Percentiles rank a stretch among this genome's conserved stretches.
phyloP scores from a whole-genome alignment of 371 early-diverging fungal genomes.

The Nematocida displodere region DNA sequence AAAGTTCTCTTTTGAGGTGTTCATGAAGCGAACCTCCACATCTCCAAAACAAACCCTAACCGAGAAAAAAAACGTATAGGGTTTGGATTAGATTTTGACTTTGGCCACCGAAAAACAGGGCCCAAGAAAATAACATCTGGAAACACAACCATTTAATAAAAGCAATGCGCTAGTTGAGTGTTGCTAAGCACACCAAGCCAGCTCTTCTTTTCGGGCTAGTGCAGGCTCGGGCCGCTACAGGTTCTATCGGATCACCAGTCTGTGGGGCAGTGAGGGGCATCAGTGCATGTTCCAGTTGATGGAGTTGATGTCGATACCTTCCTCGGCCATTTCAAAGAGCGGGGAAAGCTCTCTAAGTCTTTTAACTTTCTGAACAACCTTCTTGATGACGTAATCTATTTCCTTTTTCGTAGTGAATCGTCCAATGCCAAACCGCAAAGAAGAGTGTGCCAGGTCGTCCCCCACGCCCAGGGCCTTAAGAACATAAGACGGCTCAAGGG shows the following conservation, averaged over 20 bases:
- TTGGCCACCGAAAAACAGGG: too few relatives aligned
- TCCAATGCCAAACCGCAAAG: slow-evolving; percentile 94
- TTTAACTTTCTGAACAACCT: slow-evolving; percentile 79
- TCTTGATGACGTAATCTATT: slow-evolving; percentile 78
- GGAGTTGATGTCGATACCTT: slow-evolving; percentile 67
- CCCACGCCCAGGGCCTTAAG: slow-evolving; percentile 91
- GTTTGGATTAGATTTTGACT: background rate
- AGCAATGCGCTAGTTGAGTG: too few relatives aligned
- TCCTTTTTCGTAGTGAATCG: slow-evolving; percentile 92
- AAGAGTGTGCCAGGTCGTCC: slow-evolving; percentile 93
- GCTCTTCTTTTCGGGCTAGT: too few relatives aligned
- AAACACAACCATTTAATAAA: too few relatives aligned
- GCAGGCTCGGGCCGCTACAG: too few relatives aligned
- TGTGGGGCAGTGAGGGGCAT: background rate
- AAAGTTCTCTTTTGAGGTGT: slow-evolving; percentile 49
- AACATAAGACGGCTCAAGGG: slow-evolving; percentile 94
- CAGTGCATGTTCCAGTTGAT: slow-evolving; percentile 46
- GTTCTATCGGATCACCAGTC: too few relatives aligned
- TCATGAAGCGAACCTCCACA: slow-evolving; percentile 44
- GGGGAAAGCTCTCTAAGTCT: slow-evolving; percentile 90
- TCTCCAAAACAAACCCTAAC: background rate
- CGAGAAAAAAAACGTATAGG: background rate
- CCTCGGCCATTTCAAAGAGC: slow-evolving; percentile 84
- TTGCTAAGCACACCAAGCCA: too few relatives aligned
- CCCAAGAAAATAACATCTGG: too few relatives aligned